These are phyloP conservation scores for Plasmodium coatneyi DNA, from an alignment of 169 alveolate species.

Conservation along the genomic window DNA sequence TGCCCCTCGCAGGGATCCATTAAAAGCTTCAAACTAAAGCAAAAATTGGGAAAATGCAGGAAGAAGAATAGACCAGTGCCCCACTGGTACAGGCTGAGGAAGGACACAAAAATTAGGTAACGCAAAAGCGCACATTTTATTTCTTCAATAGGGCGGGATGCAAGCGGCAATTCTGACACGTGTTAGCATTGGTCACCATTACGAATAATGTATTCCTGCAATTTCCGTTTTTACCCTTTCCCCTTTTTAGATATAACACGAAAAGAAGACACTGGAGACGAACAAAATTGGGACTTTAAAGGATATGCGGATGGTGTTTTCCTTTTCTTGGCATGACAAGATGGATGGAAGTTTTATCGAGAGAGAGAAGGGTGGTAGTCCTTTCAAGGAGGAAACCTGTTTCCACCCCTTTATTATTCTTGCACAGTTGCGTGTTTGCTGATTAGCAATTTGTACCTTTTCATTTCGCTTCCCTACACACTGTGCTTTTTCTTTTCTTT, in stretches of 20 bases:
- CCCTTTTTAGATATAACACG: constrained; percentile 90
- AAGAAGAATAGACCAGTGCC: constrained; percentile 97
- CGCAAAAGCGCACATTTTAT: neutral
- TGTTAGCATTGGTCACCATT: neutral
- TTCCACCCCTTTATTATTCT: neutral
- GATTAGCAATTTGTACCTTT: neutral
- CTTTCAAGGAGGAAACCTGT: neutral
- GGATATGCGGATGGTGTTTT: constrained; percentile 44
- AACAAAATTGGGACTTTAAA: constrained; percentile 93
- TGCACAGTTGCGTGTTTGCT: neutral
- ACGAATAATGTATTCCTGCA: neutral
- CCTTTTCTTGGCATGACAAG: neutral
- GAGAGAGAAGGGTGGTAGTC: neutral
- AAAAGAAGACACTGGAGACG: constrained; percentile 98
- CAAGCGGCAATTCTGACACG: neutral
- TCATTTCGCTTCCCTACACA: neutral
- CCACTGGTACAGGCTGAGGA: constrained; percentile 96
- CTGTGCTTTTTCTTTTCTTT: neutral
- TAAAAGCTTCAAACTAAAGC: constrained; percentile 92
- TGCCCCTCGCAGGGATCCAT: constrained; percentile 89
- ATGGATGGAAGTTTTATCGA: neutral
- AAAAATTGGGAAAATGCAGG: constrained; percentile 93
- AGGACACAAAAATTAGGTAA: constrained; percentile 94
- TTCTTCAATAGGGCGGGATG: neutral
- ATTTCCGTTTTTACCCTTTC: neutral